Evolutionary conservation across 805 yeast genomes (phyloP).

Genomic region (Lipomyces kockii): DNA sequence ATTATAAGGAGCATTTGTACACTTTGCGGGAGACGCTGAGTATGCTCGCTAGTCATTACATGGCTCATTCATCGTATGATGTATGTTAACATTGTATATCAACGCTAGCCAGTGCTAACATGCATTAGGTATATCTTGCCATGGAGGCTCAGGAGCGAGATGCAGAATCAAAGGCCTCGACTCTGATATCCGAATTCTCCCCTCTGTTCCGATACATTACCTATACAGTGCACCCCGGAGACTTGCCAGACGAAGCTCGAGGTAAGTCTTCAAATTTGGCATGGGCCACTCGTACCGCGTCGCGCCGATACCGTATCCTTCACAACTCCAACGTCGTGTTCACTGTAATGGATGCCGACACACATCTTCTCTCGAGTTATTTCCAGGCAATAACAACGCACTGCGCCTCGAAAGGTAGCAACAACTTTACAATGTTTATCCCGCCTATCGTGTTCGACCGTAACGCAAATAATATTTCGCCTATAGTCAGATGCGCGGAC

Average conservation of each 20-base stretch:
- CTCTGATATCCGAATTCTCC: conserved; percentile 19
- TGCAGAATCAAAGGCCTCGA: conserved; percentile 24
- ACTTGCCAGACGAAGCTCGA: conserved; percentile 30
- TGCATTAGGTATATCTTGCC: conserved; percentile 23
- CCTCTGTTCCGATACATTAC: conserved; percentile 25
- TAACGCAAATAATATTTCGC: conserved; percentile 32
- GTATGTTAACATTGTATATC: conserved; percentile 2
- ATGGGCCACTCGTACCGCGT: conserved; percentile 34
- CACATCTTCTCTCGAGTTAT: conserved; percentile 33
- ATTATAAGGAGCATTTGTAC: conserved; percentile 29
- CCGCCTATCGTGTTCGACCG: conserved; percentile 38
- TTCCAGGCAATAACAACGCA: conserved; percentile 22
- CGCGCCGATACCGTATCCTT: conserved; percentile 13
- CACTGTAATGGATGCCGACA: conserved; percentile 38
- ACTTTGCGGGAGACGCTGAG: conserved; percentile 33
- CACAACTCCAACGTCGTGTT: conserved; percentile 16
- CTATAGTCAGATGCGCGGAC: conserved; percentile 38
- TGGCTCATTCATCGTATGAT: conserved; percentile 26
- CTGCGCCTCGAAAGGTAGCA: conserved; percentile 1
- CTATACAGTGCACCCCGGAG: conserved; percentile 31
- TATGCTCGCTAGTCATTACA: conserved; percentile 32
- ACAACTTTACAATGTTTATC: conserved; percentile 26
- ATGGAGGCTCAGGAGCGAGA: conserved; percentile 31
- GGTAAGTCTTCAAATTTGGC: conserved; percentile 38
- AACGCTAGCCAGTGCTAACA: neutral